Conservation (phyloP, 1,139 yeast species). For the Taiozyma onychis region DNA sequence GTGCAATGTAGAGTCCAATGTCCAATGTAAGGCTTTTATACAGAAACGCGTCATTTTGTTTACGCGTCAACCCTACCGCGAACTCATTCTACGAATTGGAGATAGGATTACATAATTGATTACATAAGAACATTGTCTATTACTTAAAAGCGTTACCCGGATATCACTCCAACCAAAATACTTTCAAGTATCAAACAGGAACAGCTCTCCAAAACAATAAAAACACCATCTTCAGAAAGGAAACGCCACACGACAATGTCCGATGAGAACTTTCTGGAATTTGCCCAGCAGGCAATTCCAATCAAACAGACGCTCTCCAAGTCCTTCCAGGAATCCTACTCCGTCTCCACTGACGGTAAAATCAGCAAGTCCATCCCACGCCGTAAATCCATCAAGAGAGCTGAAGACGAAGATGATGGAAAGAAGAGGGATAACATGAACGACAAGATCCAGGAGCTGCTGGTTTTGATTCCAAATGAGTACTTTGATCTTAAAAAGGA, state of each 20-base stretch:
- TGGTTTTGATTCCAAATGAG: conserved; percentile 60
- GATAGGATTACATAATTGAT: too few species aligned
- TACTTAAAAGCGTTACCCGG: too few species aligned
- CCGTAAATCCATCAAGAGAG: not conserved
- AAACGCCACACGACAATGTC: not conserved
- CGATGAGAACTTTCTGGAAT: not conserved
- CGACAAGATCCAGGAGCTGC: conserved; percentile 79
- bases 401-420: conserved; percentile 33
- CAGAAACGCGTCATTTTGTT: too few species aligned
- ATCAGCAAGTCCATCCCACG: conserved; percentile 11
- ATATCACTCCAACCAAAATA: too few species aligned
- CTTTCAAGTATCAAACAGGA: too few species aligned
- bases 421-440: conserved; percentile 85
- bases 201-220: too few species aligned
- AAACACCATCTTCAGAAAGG: too few species aligned
- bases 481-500: conserved; percentile 41
- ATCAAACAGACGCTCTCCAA: conserved; percentile 18
- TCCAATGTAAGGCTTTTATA: too few species aligned
- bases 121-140: too few species aligned
- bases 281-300: conserved; percentile 11
- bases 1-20: too few species aligned
- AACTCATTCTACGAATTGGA: too few species aligned
- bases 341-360: conserved; percentile 14
- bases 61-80: too few species aligned
- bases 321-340: conserved; percentile 11